Evolutionary conservation across 176 grass and related monocot genomes (phyloP).

Genomic region (Musa itinerans): DNA sequence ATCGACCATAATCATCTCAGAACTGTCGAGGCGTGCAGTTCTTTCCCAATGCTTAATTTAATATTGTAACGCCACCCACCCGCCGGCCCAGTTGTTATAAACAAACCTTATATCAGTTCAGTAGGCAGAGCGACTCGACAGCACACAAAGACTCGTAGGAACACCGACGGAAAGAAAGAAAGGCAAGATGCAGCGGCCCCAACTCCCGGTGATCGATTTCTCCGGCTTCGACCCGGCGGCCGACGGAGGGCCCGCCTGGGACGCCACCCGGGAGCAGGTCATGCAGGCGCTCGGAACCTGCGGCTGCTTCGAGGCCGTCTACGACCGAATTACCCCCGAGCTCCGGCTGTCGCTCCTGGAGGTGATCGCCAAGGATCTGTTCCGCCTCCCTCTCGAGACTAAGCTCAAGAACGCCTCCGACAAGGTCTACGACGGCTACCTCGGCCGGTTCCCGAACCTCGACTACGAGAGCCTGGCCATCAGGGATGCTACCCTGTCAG

Average conservation of each 20-base stretch:
- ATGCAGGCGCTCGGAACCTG: neutral
- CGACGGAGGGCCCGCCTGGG: neutral
- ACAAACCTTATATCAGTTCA: no score
- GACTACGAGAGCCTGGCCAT: slow-evolving; percentile 15
- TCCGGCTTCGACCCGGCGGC: neutral
- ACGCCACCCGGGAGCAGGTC: neutral
- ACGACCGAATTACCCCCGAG: neutral
- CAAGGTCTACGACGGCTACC: slow-evolving; percentile 1
- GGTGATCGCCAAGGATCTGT: neutral
- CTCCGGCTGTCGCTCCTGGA: neutral
- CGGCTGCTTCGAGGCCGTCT: slow-evolving; percentile 17
- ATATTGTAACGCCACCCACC: no score
- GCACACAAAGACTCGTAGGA: no score
- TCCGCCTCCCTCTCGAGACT: slow-evolving; percentile 5
- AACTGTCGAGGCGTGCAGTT: no score
- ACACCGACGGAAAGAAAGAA: no score
- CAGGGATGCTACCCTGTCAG: neutral
- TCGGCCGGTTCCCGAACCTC: slow-evolving; percentile 5
- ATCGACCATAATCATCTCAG: no score
- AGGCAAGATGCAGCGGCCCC: neutral
- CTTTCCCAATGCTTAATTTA: no score
- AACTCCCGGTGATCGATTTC: slow-evolving; percentile 10
- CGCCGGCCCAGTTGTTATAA: no score
- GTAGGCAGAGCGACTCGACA: no score
- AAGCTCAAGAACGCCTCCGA: slow-evolving; percentile 4